phyloP scores from a whole-genome alignment of 495 filamentous ascomycete genomes.

The Oidiodendron maius region DNA sequence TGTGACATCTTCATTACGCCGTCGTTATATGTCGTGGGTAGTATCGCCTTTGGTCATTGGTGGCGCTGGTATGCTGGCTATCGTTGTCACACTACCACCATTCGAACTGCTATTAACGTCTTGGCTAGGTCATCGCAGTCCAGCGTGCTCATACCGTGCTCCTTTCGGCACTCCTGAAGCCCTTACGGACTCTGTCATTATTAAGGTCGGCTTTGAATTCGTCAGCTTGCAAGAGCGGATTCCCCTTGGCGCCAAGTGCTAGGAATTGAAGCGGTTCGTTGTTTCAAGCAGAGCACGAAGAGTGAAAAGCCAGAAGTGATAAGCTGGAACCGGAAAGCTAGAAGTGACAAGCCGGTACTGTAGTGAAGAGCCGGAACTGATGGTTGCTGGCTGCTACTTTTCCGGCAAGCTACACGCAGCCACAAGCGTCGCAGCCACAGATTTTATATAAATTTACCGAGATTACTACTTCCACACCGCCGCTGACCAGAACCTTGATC shows the following conservation, averaged over 20 bases:
- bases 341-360: slow-evolving; percentile 3
- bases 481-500: not conserved
- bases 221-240: not conserved
- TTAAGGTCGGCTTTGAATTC: not conserved
- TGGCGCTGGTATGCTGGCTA: slow-evolving; percentile 3
- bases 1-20: slow-evolving; percentile 10
- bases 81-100: slow-evolving; percentile 6
- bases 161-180: not conserved
- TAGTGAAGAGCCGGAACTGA: slow-evolving; percentile 7
- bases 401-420: not conserved
- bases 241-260: not conserved
- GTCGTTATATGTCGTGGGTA: slow-evolving; percentile 7
- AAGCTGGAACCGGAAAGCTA: slow-evolving; percentile 2
- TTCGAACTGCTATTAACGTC: slow-evolving; percentile 6
- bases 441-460: not conserved
- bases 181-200: slow-evolving; percentile 4
- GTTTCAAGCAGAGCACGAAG: slow-evolving; percentile 10
- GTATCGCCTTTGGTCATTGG: slow-evolving; percentile 6
- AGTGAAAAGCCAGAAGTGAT: too few relatives aligned
- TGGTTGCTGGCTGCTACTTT: not conserved
- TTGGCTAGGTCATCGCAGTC: too few relatives aligned
- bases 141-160: not conserved
- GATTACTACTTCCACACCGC: not conserved
- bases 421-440: not conserved
- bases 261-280: not conserved